Evolutionary conservation across 1,284 basidiomycete species (phyloP).

Genomic region (Grifola frondosa): DNA sequence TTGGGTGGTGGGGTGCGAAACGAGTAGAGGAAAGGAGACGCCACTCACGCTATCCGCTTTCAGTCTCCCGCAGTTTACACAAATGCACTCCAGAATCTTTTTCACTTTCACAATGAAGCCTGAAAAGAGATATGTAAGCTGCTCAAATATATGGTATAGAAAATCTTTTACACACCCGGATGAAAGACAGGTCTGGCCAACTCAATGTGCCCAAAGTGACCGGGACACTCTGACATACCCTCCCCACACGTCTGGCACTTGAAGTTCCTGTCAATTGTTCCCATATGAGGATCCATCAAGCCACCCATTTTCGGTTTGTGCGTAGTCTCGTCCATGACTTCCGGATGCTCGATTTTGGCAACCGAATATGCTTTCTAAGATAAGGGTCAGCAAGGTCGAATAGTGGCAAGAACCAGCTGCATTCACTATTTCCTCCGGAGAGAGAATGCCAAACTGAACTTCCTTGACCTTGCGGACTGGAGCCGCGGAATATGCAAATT

Average conservation of each 20-base stretch:
- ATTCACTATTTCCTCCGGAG: constrained; percentile 98
- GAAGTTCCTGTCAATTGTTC: constrained; percentile 98
- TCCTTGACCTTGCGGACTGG: constrained; percentile 94
- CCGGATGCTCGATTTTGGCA: constrained; percentile 97
- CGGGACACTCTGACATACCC: constrained; percentile 97
- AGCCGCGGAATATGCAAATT: constrained; percentile 89
- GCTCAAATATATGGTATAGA: not conserved
- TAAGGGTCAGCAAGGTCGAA: constrained; percentile 16
- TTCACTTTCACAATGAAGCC: constrained; percentile 99
- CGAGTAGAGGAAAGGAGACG: constrained; percentile 73
- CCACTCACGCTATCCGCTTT: constrained; percentile 95
- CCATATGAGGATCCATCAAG: constrained; percentile 97
- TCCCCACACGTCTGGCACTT: constrained; percentile 99
- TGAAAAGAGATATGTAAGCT: too few species aligned
- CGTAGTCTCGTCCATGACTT: constrained; percentile 95
- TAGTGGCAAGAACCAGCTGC: constrained; percentile 12
- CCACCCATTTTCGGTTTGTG: constrained; percentile 90
- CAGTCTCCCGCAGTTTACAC: constrained; percentile 97
- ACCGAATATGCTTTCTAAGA: constrained; percentile 94
- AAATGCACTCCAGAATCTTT: constrained; percentile 99
- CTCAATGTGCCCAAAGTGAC: constrained; percentile 99
- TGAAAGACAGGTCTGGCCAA: constrained; percentile 96
- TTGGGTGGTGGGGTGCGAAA: constrained; percentile 89
- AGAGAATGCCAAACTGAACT: constrained; percentile 99
- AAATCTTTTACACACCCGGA: constrained; percentile 64